These are phyloP conservation scores for Jasminum sambac DNA, from an alignment of 257 asterid species.

Conservation along the genomic window DNA sequence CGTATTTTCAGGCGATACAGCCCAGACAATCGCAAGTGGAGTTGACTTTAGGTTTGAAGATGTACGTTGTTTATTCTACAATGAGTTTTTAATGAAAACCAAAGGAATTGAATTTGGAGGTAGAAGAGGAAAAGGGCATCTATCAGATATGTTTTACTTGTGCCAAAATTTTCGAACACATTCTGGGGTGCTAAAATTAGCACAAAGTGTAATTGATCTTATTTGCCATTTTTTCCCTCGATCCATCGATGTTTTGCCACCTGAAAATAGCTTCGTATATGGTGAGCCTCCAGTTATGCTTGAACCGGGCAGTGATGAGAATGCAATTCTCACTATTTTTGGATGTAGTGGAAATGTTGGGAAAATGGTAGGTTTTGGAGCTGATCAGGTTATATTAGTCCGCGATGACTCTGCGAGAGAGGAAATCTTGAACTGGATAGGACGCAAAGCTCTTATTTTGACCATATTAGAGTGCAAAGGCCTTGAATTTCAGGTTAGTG, in stretches of 20 bases:
- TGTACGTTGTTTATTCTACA: constrained; percentile 55
- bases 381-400: constrained; percentile 66
- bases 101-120: constrained; percentile 16
- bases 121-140: constrained; percentile 47
- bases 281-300: constrained; percentile 72
- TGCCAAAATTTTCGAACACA: constrained; percentile 67
- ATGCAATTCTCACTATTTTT: constrained; percentile 52
- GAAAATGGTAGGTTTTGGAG: constrained; percentile 63
- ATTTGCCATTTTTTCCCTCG: constrained; percentile 53
- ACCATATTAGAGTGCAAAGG: constrained; percentile 71
- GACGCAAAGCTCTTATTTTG: constrained; percentile 53
- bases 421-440: constrained; percentile 41
- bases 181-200: constrained; percentile 61
- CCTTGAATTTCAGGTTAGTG: constrained; percentile 61
- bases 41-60: constrained; percentile 70
- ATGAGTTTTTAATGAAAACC: constrained; percentile 44
- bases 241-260: constrained; percentile 51
- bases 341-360: constrained; percentile 39
- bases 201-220: constrained; percentile 60
- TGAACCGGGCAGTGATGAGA: constrained; percentile 53
- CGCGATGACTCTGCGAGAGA: constrained; percentile 49
- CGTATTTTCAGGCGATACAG: constrained; percentile 66
- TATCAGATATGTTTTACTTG: constrained; percentile 45
- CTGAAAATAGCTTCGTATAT: constrained; percentile 54
- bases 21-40: constrained; percentile 67